Evolutionary conservation across 2,329 filamentous ascomycete species (phyloP).

Genomic region (Cladobotryum protrusum): DNA sequence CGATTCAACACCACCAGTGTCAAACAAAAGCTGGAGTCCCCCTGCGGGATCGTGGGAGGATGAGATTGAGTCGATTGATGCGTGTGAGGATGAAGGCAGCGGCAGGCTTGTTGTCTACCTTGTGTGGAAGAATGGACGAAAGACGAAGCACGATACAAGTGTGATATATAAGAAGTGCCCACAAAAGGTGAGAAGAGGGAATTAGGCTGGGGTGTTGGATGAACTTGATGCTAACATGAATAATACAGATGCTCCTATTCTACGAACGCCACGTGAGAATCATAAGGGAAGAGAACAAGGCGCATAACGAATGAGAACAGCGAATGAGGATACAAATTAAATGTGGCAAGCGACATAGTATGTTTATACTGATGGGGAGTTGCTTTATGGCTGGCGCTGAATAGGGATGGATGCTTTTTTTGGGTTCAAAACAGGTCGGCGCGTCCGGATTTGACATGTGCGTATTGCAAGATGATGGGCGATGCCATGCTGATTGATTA

Average conservation of each 20-base stretch:
- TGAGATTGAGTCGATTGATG: conserved; percentile 63
- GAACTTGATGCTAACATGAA: not conserved
- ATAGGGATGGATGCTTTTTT: too few relatives aligned
- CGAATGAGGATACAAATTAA: too few relatives aligned
- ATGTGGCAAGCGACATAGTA: too few relatives aligned
- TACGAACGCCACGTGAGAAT: conserved; percentile 54
- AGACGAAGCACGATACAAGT: conserved; percentile 64
- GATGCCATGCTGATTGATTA: too few relatives aligned
- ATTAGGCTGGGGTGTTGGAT: not conserved
- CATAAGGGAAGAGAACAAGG: conserved; percentile 33
- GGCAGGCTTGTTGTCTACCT: conserved; percentile 61
- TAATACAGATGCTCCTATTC: conserved; percentile 49
- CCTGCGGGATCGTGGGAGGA: conserved; percentile 74
- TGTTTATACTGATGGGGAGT: too few relatives aligned
- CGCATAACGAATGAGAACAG: conserved; percentile 14
- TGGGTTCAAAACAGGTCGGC: too few relatives aligned
- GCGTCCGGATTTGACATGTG: too few relatives aligned
- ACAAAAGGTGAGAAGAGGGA: conserved; percentile 54
- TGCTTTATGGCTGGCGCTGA: too few relatives aligned
- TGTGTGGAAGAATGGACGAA: conserved; percentile 66
- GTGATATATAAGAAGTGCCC: conserved; percentile 71
- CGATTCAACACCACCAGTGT: conserved; percentile 42
- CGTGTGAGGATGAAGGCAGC: conserved; percentile 58
- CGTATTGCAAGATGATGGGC: too few relatives aligned
- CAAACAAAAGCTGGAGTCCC: conserved; percentile 52